Evolutionary conservation across 129 eudicot genomes (phyloP), one percentile per base, ranked within the genome.

Genomic region (Solidago caesia): DNA sequence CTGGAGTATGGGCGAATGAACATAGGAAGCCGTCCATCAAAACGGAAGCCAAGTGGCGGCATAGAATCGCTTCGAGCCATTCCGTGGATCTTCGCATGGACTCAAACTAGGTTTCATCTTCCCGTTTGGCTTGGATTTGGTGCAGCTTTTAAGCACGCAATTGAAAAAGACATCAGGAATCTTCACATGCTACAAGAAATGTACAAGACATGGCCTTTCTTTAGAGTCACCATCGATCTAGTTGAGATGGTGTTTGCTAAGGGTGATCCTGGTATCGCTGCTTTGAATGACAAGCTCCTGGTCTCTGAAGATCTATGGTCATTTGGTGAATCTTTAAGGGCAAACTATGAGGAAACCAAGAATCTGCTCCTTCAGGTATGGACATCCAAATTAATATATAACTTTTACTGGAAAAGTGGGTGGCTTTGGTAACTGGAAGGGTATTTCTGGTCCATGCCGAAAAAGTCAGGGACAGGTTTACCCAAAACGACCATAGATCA

Each of bases 51-150:
- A 6, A 95, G 97, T 45, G 97, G 99, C 0, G 99, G 99, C 41
- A 95, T 95, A 15, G 99, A 95, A 84, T 88, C 97, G 16, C 96
- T 95, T 15, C 79, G 99, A 66, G 99, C 99, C 63, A 95, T 95
- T 76, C 99, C 99, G 1, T 95, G 99, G 99, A 95, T 95, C 83
- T 93, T 93, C 73, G 98, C 98, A 5, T 93, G 98, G 98, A 93
- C 97, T 6, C 97, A 93, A 61, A 95, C 99, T 39, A 82, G 99
- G 89, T 95, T 95, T 58, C 97, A 95, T 86, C 97, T 95, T 46
- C 99, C 97, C 0, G 99, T 95, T 44, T 95, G 97, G 99, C 97
- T 95, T n/a, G 97, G 99, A 7, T 91, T 95, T 66, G 99, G 99
- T 43, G 99, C 87, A 74, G 97, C 99, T 26, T 95, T 95, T 72